Conservation (phyloP, 1,139 yeast species). For the Magnusiomyces tetraspermus region DNA sequence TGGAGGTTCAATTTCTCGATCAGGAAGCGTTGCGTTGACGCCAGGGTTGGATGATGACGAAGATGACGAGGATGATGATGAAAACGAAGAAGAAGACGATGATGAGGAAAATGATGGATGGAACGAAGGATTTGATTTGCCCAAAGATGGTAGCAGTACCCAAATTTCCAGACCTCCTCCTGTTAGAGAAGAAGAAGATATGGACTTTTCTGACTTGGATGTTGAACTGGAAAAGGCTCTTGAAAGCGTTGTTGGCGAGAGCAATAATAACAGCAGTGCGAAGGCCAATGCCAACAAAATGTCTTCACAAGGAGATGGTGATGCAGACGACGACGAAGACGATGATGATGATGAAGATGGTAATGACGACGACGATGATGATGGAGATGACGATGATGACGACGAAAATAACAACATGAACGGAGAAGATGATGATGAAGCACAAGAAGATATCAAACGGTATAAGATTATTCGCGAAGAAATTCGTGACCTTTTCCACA, state of each 20-base stretch:
- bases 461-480: constrained; percentile 76
- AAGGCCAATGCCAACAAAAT: background rate
- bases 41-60: constrained; percentile 17
- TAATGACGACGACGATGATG: constrained; percentile 8
- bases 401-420: constrained; percentile 40
- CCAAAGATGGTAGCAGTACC: no score
- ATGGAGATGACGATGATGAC: constrained; percentile 6
- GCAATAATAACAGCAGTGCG: background rate
- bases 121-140: background rate
- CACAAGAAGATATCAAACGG: constrained; percentile 47
- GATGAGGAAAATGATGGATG: constrained; percentile 20
- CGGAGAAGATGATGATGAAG: constrained; percentile 32
- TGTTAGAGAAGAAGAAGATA: constrained; percentile 4
- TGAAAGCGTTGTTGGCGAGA: background rate
- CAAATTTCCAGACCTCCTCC: constrained; percentile 4
- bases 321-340: constrained; percentile 11
- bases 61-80: constrained; percentile 27
- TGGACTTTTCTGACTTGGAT: background rate
- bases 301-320: background rate
- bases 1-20: background rate
- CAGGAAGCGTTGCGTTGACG: constrained; percentile 8
- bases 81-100: constrained; percentile 20
- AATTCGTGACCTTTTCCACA: constrained; percentile 68
- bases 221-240: background rate
- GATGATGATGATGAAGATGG: constrained; percentile 8